phyloP scores from a whole-genome alignment of 169 alveolate genomes.

The Amoebophrya sp. region DNA sequence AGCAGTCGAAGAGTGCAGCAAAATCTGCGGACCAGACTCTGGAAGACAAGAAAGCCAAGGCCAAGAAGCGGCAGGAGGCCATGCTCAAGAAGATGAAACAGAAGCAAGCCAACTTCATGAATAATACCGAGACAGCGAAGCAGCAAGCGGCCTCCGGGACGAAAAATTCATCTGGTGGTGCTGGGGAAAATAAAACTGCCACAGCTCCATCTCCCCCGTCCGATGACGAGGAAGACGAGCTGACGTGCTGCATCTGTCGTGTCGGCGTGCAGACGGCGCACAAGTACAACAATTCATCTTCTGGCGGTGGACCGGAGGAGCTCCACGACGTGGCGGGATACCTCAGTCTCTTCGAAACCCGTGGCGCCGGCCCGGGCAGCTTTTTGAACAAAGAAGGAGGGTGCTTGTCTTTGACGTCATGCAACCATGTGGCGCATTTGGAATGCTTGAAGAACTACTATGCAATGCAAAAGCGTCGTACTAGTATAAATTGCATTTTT shows the following conservation, averaged over 20 bases:
- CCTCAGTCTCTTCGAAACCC: neutral
- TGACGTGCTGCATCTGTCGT: constrained; percentile 18
- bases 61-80: neutral
- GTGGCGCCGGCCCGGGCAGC: neutral
- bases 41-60: neutral
- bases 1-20: no score
- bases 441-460: neutral
- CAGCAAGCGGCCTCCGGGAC: neutral
- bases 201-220: neutral
- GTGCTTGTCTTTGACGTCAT: neutral
- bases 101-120: neutral
- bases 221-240: neutral
- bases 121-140: neutral
- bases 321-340: neutral
- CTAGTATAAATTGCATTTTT: no score
- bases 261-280: neutral
- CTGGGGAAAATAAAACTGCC: neutral
- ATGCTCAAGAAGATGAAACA: neutral
- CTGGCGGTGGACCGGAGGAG: no score
- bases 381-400: neutral
- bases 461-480: no score
- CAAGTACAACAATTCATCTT: no score
- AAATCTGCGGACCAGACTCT: no score
- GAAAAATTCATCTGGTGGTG: neutral
- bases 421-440: neutral